Evolutionary conservation across 2,329 filamentous ascomycete genomes (phyloP), one percentile per base, ranked within the genome.

Genomic region (Epichloe baconii): DNA sequence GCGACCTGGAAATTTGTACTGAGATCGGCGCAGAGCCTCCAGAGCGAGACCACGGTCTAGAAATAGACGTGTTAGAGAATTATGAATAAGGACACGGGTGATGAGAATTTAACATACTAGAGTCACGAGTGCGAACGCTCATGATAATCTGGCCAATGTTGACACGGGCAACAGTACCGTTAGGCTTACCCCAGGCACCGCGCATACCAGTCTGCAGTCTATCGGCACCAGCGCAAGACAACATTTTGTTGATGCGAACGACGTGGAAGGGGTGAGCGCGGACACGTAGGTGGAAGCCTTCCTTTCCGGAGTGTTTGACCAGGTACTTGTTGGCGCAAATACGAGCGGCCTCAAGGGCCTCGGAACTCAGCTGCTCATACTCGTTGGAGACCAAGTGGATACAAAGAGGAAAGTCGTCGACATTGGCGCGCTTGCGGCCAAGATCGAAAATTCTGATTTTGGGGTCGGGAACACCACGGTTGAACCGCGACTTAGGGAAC

Each of bases 191-290:
- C 85, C 89, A 98, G 66, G 93, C 93, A 85, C 93, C 93, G 86
- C 93, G 91, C 93, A 98, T 98, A 82, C 93, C 93, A 66, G 93
- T 98, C 79, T 98, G 93, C 76, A 98, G 82, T 86, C 93, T 89
- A 97, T 98, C 93, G 85, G 93, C 93, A 83, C 93, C 93, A 70
- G 93, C 93, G 76, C 93, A 98, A 71, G 93, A 97, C 88, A 98
- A 91, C 93, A 98, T 98, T 87, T 98, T 98, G 89, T 98, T 98
- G 90, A 98, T 98, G 78, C 93, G 93, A 82, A 98, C 86, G 77
- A 98, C 93, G 82, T 98, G 93, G 88, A 88, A 98, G 63, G 93
- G 93, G 83, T 98, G 93, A 70, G 89, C 90, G 71, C 93, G 82
- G 69, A 86, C 79, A 65, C 82, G 82, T 62, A 86, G 75, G 71